Conservation (phyloP, 2,329 filamentous ascomycete genomes). For the Diaporthe sp. region DNA sequence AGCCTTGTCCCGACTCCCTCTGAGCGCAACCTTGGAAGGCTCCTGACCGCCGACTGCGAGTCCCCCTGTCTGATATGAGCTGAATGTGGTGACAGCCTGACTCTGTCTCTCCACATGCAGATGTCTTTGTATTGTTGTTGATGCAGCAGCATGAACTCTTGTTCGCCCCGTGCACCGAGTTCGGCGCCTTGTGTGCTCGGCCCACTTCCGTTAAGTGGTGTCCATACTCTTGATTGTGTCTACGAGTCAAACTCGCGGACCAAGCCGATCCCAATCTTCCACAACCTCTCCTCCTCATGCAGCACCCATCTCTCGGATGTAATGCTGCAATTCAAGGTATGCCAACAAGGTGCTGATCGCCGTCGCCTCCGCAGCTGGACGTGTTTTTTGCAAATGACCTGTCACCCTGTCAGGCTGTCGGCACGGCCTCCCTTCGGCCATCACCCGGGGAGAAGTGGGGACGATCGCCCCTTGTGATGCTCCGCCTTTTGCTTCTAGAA, state of each 20-base stretch:
- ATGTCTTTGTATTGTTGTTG: not conserved
- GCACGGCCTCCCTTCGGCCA: slow-evolving; percentile 13
- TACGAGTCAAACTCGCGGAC: not conserved
- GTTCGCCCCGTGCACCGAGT: not conserved
- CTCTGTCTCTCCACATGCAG: not conserved
- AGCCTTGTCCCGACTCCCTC: not conserved
- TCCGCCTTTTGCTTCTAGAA: not conserved
- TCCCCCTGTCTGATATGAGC: not conserved
- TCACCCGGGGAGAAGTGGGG: not conserved
- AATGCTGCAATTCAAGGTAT: no score
- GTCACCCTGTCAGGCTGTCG: not conserved
- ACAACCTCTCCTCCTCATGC: not conserved
- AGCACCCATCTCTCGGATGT: not conserved
- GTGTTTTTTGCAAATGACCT: not conserved
- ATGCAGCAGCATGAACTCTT: not conserved
- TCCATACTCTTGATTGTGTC: not conserved
- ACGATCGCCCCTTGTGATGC: not conserved
- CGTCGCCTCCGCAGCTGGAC: not conserved
- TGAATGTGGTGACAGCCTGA: not conserved
- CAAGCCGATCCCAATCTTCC: no score
- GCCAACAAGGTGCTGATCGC: not conserved
- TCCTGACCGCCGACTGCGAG: not conserved
- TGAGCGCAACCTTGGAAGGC: not conserved
- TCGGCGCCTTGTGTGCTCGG: not conserved
- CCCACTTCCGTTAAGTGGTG: not conserved